Percentiles rank a stretch among this genome's conserved stretches.
Evolutionary conservation across 495 filamentous ascomycete genomes (phyloP).

Genomic region (Hypoxylon lienhwacheense): DNA sequence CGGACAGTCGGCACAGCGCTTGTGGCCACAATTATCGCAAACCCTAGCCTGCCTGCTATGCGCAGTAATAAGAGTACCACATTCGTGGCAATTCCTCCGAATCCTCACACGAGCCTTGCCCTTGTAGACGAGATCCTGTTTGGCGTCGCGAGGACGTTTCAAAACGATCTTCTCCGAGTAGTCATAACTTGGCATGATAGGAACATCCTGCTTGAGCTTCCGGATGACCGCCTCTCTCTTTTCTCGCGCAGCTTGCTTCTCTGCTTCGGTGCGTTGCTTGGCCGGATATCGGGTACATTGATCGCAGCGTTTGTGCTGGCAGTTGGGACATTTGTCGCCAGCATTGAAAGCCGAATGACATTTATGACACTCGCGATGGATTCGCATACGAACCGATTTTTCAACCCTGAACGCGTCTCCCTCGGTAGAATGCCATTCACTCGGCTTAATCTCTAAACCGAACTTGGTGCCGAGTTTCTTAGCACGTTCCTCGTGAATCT

Average conservation of each 20-base stretch:
- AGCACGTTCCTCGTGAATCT: slow-evolving; percentile 68
- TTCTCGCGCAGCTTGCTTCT: slow-evolving; percentile 52
- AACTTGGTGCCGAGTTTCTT: slow-evolving; percentile 74
- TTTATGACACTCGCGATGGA: slow-evolving; percentile 79
- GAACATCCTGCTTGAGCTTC: slow-evolving; percentile 51
- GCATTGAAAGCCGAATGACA: slow-evolving; percentile 73
- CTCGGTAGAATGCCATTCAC: slow-evolving; percentile 65
- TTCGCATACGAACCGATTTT: slow-evolving; percentile 88
- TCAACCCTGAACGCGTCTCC: slow-evolving; percentile 71
- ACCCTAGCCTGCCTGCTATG: slow-evolving; percentile 58
- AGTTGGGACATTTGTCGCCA: slow-evolving; percentile 70
- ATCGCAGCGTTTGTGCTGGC: slow-evolving; percentile 76
- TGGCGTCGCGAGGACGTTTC: slow-evolving; percentile 64
- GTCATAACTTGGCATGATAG: slow-evolving; percentile 53
- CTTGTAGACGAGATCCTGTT: slow-evolving; percentile 71
- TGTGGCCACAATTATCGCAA: slow-evolving; percentile 72
- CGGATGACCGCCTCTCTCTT: slow-evolving; percentile 49
- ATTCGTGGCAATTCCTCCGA: slow-evolving; percentile 76
- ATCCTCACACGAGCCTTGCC: slow-evolving; percentile 65
- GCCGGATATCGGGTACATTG: slow-evolving; percentile 73
- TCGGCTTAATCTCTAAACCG: slow-evolving; percentile 67
- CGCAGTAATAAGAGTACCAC: slow-evolving; percentile 62
- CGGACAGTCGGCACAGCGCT: slow-evolving; percentile 79
- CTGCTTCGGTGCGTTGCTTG: slow-evolving; percentile 51
- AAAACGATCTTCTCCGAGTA: slow-evolving; percentile 49